Conservation (phyloP, 2,329 filamentous ascomycete species). For the Fusarium haematococcum region DNA sequence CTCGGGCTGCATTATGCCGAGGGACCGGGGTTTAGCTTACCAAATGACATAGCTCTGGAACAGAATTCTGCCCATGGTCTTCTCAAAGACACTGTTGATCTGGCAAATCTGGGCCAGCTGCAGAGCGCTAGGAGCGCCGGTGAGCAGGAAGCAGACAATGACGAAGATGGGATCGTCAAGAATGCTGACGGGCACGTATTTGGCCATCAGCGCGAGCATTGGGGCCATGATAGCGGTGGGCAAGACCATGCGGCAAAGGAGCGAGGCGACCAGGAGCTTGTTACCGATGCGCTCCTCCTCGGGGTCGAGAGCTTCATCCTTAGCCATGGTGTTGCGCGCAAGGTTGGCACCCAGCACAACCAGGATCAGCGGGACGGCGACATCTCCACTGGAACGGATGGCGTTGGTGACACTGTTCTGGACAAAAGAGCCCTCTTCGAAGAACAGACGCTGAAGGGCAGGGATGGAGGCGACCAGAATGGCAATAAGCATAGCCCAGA, state of each 20-base stretch:
- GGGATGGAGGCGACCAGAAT: slow-evolving; percentile 92
- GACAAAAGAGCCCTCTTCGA: slow-evolving; percentile 87
- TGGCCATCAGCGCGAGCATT: slow-evolving; percentile 85
- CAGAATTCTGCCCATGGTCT: slow-evolving; percentile 90
- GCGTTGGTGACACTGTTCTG: slow-evolving; percentile 93
- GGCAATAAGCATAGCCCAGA: slow-evolving; percentile 97
- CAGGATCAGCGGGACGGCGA: slow-evolving; percentile 94
- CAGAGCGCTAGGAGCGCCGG: slow-evolving; percentile 90
- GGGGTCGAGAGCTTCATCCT: slow-evolving; percentile 70
- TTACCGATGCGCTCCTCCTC: slow-evolving; percentile 78
- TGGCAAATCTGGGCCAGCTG: slow-evolving; percentile 98
- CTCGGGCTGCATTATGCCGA: slow-evolving; percentile 13
- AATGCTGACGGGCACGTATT: slow-evolving; percentile 92
- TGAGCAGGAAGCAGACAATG: slow-evolving; percentile 96
- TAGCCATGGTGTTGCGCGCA: slow-evolving; percentile 87
- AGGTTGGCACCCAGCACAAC: slow-evolving; percentile 96
- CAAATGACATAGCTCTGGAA: slow-evolving; percentile 93
- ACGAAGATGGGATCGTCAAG: slow-evolving; percentile 98
- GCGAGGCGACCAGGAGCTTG: slow-evolving; percentile 85
- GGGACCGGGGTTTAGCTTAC: slow-evolving; percentile 63
- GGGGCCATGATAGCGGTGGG: slow-evolving; percentile 94
- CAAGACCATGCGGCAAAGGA: slow-evolving; percentile 91
- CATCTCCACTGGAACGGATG: slow-evolving; percentile 84
- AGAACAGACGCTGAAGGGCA: slow-evolving; percentile 84
- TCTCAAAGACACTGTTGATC: slow-evolving; percentile 96